Base-by-base conservation (phyloP, 1,139 yeast genomes). In the Blastobotrys proliferans region DNA sequence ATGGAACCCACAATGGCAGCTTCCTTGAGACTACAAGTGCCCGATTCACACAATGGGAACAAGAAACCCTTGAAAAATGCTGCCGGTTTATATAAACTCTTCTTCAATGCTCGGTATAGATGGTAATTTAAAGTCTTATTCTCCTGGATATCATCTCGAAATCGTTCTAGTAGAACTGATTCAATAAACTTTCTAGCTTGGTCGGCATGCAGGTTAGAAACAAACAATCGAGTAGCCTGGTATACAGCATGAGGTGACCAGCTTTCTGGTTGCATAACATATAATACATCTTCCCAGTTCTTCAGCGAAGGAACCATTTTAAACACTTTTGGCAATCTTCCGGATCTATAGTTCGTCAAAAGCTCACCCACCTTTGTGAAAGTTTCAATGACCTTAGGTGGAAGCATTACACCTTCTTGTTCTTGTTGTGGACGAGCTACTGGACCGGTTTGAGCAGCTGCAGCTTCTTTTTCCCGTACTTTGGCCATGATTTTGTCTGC, bases 211-310 rank as follows among this genome's bases (percentile, higher is more conserved):
- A 92, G 74, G 56, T 87, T 88, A 13, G 97, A 88, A 1, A 92
- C 95, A 64, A 94, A 90, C 39, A 92, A 69, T 62, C 88, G 86
- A 9, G 98, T 87, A 3, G 97, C 98, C 63, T 94, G 97, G 60
- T 83, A 92, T 1, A 84, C 81, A 2, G 94, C 96, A 60, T 90
- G 94, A n/a, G 97, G 92, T 5, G 97, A 85, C 99, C 99, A 92
- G 24, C 73, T 69, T 49, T 80, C 87, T 9, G 98, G 98, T 54
- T 86, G 79, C 2, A 98, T 90, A 22, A 92, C 97, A 57, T 81
- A 90, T 31, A 92, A 69, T 28, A 94, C 84, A 63, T 92, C 97
- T 62, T 88, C 88, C 99, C 99, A 92, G 65, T 90, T 90, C 54
- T 78, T 81, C 53, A 92, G 73, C 6, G 95, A 78, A 29, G 99